A percentile compares a stretch with the other conserved stretches of the same genome.
Evolutionary conservation across 2,329 filamentous ascomycete genomes (phyloP).

Genomic region (Seiridium unicorne): DNA sequence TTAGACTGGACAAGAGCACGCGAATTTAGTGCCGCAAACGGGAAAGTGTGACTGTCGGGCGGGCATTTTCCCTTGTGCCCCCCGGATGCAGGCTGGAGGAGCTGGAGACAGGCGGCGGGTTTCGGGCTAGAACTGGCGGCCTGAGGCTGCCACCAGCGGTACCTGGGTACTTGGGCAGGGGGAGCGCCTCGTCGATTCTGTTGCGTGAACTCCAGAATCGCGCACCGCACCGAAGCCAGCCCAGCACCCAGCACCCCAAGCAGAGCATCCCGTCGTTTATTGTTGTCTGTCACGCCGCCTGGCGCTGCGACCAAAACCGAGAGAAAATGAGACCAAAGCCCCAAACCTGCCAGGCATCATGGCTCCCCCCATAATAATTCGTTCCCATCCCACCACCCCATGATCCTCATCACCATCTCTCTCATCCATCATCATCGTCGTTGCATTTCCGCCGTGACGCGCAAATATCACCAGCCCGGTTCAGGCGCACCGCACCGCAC

Average conservation of each 20-base stretch:
- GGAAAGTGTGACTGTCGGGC: neutral
- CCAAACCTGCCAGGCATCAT: constrained; percentile 32
- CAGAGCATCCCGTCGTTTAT: constrained; percentile 10
- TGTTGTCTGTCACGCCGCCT: constrained; percentile 6
- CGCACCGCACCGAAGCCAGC: no score
- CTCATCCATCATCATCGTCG: constrained; percentile 2
- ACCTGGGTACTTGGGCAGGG: neutral
- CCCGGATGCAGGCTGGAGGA: neutral
- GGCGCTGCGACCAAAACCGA: constrained; percentile 16
- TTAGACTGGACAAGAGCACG: neutral
- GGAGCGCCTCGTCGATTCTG: no score
- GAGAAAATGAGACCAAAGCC: constrained; percentile 34
- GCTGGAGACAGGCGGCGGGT: neutral
- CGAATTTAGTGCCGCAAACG: constrained; percentile 8
- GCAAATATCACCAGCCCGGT: constrained; percentile 10
- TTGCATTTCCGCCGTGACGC: neutral
- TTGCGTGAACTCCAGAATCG: no score
- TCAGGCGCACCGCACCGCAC: constrained; percentile 14
- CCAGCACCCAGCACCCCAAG: neutral
- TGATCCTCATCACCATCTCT: constrained; percentile 18
- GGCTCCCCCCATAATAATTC: constrained; percentile 33
- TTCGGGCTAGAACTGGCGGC: neutral
- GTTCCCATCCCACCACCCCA: neutral
- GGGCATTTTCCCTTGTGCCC: neutral
- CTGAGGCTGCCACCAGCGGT: neutral